phyloP scores from a whole-genome alignment of 2,329 filamentous ascomycete species.

The Coleophoma eucalyptorum region DNA sequence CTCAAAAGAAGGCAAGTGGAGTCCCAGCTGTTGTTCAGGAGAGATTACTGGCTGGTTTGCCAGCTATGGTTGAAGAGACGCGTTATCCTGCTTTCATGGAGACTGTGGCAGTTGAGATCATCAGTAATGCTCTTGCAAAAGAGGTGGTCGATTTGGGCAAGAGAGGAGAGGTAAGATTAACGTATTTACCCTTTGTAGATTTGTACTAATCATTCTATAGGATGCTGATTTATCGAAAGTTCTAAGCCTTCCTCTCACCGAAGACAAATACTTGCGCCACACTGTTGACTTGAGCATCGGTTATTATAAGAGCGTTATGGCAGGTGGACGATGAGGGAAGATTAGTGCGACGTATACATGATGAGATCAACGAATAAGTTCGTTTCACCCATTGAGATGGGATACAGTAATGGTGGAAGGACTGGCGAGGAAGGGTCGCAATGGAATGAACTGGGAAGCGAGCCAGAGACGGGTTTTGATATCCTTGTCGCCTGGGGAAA shows the following conservation, averaged over 20 bases:
- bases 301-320: conserved; percentile 48
- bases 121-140: conserved; percentile 69
- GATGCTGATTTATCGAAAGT: conserved; percentile 43
- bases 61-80: conserved; percentile 38
- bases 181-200: background rate
- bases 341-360: background rate
- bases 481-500: background rate
- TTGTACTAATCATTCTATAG: conserved; percentile 24
- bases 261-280: conserved; percentile 68
- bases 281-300: conserved; percentile 65
- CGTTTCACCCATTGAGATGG: background rate
- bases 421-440: background rate
- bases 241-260: conserved; percentile 62
- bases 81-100: conserved; percentile 43
- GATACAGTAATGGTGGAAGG: background rate
- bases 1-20: conserved; percentile 33
- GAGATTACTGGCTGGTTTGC: conserved; percentile 51
- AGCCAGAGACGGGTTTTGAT: conserved; percentile 19
- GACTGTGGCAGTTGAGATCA: conserved; percentile 75
- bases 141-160: conserved; percentile 54
- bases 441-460: conserved; percentile 11
- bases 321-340: conserved; percentile 5
- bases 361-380: background rate
- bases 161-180: conserved; percentile 50
- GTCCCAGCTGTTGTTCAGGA: conserved; percentile 46